These are phyloP conservation scores for Wolfiporia cocos DNA, from an alignment of 1,284 basidiomycete species.

Conservation along the genomic window DNA sequence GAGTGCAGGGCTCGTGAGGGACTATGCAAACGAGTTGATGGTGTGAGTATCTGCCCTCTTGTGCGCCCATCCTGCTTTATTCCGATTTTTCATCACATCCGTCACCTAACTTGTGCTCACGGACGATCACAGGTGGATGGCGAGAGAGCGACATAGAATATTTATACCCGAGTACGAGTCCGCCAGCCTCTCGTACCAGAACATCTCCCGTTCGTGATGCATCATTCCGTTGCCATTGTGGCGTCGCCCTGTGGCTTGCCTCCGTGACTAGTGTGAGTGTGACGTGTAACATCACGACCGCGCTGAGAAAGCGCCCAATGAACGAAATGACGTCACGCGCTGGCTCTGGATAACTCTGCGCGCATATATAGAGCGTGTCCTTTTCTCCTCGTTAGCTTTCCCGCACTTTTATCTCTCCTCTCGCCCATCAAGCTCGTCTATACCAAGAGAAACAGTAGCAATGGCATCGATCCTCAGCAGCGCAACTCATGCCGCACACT, in stretches of 20 bases:
- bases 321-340: slow-evolving; percentile 18
- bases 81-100: slow-evolving; percentile 6
- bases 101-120: too few relatives aligned
- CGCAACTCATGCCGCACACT: slow-evolving; percentile 48
- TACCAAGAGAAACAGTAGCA: slow-evolving; percentile 9
- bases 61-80: background rate
- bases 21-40: slow-evolving; percentile 89
- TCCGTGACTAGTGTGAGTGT: slow-evolving; percentile 7
- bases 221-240: too few relatives aligned
- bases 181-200: slow-evolving; percentile 68
- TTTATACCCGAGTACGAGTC: slow-evolving; percentile 74
- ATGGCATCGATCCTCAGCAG: slow-evolving; percentile 44
- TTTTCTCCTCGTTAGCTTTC: background rate
- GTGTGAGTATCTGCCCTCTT: slow-evolving; percentile 45
- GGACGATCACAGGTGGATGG: slow-evolving; percentile 68
- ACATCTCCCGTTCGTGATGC: slow-evolving; percentile 56
- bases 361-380: slow-evolving; percentile 5
- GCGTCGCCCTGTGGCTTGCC: too few relatives aligned
- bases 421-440: too few relatives aligned
- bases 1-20: slow-evolving; percentile 76
- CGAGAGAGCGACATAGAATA: slow-evolving; percentile 55
- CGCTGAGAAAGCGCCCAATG: too few relatives aligned
- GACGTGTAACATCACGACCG: background rate
- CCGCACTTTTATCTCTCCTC: too few relatives aligned
- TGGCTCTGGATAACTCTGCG: background rate